phyloP scores from a whole-genome alignment of 495 filamentous ascomycete genomes.

The Aspergillus nidulans region DNA sequence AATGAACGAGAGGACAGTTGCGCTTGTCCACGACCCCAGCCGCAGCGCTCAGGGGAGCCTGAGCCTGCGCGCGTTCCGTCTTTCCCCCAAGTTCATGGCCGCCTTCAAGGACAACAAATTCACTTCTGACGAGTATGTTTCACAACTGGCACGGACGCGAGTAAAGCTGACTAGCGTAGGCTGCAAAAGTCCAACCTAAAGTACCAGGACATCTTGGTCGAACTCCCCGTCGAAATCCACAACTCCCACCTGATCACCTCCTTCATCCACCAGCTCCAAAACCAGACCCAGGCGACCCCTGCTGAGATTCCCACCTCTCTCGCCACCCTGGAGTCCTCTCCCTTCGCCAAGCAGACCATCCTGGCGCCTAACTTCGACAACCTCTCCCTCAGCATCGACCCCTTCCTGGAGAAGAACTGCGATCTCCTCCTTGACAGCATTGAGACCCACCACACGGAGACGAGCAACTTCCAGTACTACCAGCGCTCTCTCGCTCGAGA shows the following conservation, averaged over 20 bases:
- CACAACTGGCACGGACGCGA: neutral
- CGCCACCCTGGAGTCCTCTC: slow-evolving; percentile 59
- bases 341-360: slow-evolving; percentile 46
- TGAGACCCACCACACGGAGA: slow-evolving; percentile 94
- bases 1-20: slow-evolving; percentile 86
- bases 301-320: slow-evolving; percentile 71
- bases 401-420: slow-evolving; percentile 97
- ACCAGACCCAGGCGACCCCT: slow-evolving; percentile 52
- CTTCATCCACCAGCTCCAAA: slow-evolving; percentile 84
- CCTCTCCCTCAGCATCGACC: slow-evolving; percentile 90
- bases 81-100: slow-evolving; percentile 84
- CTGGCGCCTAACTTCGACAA: slow-evolving; percentile 82
- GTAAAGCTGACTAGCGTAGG: slow-evolving; percentile 37
- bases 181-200: slow-evolving; percentile 87
- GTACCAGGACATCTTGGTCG: slow-evolving; percentile 90
- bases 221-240: slow-evolving; percentile 88
- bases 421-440: slow-evolving; percentile 94
- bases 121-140: slow-evolving; percentile 78
- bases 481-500: slow-evolving; percentile 91
- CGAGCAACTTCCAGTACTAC: slow-evolving; percentile 99
- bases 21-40: slow-evolving; percentile 90
- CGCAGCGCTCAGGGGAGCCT: slow-evolving; percentile 87
- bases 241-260: slow-evolving; percentile 96
- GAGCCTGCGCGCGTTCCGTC: slow-evolving; percentile 83
- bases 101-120: slow-evolving; percentile 97